These are phyloP conservation scores for Flaveria robusta DNA, from an alignment of 129 eudicot genomes.

Conservation along the genomic window DNA sequence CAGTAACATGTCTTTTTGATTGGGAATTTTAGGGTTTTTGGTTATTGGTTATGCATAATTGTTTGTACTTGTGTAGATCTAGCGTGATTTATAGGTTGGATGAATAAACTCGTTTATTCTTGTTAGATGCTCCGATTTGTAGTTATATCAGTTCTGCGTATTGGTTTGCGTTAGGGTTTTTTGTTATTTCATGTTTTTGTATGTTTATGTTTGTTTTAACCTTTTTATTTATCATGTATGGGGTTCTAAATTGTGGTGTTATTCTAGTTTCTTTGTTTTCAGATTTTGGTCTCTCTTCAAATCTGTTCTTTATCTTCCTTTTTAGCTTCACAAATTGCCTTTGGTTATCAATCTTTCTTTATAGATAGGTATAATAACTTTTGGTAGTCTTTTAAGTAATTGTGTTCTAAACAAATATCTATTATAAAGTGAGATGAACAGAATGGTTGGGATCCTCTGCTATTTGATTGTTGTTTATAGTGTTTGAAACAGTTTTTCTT, in stretches of 20 bases:
- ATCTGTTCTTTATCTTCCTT: background rate
- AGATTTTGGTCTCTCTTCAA: background rate
- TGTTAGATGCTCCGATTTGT: conserved; percentile 23
- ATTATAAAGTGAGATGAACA: no score
- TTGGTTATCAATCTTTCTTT: background rate
- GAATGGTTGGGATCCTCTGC: no score
- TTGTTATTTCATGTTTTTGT: background rate
- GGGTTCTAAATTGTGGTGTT: background rate
- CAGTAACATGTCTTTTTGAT: background rate
- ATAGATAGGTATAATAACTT: background rate
- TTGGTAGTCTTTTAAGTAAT: no score
- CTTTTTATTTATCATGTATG: background rate
- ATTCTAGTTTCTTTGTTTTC: background rate
- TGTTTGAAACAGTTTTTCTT: no score
- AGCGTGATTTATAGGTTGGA: background rate
- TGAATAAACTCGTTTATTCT: background rate
- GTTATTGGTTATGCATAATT: conserved; percentile 4
- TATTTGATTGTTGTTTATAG: no score
- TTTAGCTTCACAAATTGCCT: background rate
- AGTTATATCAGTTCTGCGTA: conserved; percentile 28
- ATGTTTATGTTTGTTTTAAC: background rate
- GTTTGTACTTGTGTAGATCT: conserved; percentile 17
- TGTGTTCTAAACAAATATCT: no score
- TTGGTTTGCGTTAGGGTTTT: background rate
- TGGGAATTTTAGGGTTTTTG: background rate